These are phyloP conservation scores for Diutina rugosa DNA, from an alignment of 1,139 yeast species.

Conservation along the genomic window DNA sequence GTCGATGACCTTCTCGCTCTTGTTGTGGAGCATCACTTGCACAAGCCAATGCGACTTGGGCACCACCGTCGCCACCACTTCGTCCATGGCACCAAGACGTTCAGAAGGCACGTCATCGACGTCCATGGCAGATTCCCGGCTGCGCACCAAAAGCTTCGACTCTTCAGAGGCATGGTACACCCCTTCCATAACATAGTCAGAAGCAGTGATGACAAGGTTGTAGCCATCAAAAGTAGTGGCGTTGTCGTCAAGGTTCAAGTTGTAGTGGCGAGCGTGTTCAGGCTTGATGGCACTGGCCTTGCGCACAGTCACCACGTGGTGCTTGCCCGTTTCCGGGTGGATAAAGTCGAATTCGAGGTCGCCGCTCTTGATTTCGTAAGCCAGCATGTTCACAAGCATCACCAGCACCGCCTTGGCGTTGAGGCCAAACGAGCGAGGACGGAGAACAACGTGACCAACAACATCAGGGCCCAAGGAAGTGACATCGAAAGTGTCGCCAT, in stretches of 20 bases:
- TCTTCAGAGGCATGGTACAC: neutral
- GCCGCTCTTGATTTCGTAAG: neutral
- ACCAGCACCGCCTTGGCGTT: neutral
- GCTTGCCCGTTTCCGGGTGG: neutral
- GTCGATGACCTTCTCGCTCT: neutral
- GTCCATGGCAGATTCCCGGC: neutral
- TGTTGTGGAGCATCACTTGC: neutral
- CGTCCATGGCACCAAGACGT: neutral
- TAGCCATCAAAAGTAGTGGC: neutral
- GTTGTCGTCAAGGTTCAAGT: neutral
- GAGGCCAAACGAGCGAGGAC: neutral
- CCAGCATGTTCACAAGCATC: constrained; percentile 1
- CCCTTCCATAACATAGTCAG: neutral
- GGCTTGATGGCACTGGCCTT: constrained; percentile 1
- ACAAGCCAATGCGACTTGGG: neutral
- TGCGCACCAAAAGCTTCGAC: neutral
- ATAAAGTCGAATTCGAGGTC: neutral
- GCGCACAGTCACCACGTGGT: neutral
- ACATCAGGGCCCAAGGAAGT: neutral
- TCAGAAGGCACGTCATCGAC: neutral
- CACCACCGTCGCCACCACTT: neutral
- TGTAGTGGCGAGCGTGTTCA: constrained; percentile 1
- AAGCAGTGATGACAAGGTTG: neutral
- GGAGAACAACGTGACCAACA: neutral
- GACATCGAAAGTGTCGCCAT: neutral